phyloP scores from a whole-genome alignment of 148 eudicot species.

The Talinum fruticosum region DNA sequence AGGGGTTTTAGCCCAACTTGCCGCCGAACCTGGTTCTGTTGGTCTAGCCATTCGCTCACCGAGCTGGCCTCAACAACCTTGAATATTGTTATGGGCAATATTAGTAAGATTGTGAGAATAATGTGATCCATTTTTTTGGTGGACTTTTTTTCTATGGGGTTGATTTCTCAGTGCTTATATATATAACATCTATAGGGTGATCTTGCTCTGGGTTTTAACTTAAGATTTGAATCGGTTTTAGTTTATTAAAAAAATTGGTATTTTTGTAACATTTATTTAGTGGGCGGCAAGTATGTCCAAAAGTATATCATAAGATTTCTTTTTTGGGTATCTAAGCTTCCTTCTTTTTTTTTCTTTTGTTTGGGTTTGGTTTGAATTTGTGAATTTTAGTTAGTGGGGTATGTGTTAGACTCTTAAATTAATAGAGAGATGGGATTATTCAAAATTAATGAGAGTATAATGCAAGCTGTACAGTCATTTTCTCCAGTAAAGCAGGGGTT shows the following conservation, averaged over 20 bases:
- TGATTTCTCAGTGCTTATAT: not conserved
- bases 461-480: conserved; percentile 7
- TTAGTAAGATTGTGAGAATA: conserved; percentile 1
- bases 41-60: conserved; percentile 13
- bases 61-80: not conserved
- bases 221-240: not conserved
- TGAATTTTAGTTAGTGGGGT: not conserved
- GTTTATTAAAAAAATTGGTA: not conserved
- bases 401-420: not conserved
- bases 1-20: conserved; percentile 4
- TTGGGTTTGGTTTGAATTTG: no score
- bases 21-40: conserved; percentile 22
- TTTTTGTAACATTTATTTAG: not conserved
- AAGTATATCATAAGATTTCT: no score
- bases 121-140: not conserved
- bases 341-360: no score
- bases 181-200: not conserved
- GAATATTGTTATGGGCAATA: conserved; percentile 2
- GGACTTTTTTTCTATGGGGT: not conserved
- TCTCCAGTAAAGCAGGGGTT: conserved; percentile 1
- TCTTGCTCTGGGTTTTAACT: not conserved
- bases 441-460: no score
- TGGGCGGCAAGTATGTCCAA: not conserved
- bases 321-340: no score
- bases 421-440: not conserved